Percentiles rank a stretch among this genome's conserved stretches.
Conservation (phyloP, 2,329 filamentous ascomycete species). For the Colletotrichum agaves region DNA sequence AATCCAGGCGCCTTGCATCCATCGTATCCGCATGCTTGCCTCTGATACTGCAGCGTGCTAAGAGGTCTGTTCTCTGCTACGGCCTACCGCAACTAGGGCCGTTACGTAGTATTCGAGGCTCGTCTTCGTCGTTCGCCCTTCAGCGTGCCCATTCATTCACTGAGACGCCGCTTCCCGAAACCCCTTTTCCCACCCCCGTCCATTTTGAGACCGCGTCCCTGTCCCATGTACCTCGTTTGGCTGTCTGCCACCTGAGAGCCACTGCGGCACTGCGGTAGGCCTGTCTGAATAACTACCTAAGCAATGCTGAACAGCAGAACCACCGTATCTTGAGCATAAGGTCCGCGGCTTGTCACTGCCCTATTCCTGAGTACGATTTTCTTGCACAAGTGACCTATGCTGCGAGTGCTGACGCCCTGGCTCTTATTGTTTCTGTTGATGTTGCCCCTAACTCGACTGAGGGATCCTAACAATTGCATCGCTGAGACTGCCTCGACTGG, state of each 20-base stretch:
- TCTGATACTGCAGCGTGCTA: conserved; percentile 12
- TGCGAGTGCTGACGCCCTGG: not conserved
- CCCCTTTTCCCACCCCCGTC: not conserved
- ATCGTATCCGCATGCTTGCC: not conserved
- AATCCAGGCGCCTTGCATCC: too few relatives aligned
- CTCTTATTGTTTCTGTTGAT: not conserved
- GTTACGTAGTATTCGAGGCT: not conserved
- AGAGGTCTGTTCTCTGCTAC: conserved; percentile 14
- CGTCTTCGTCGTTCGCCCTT: not conserved
- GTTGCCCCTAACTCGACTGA: not conserved
- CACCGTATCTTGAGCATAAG: not conserved
- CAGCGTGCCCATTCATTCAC: not conserved
- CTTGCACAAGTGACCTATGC: not conserved
- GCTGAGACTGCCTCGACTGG: not conserved
- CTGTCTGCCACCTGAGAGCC: conserved; percentile 6
- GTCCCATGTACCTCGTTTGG: not conserved
- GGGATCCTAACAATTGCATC: not conserved
- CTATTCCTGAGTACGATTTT: not conserved
- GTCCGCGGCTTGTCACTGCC: conserved; percentile 18
- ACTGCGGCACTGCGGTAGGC: not conserved
- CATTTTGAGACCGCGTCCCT: not conserved
- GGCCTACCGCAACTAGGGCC: not conserved
- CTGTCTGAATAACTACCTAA: not conserved
- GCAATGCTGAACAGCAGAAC: not conserved
- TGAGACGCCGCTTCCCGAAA: not conserved